These are phyloP conservation scores for Dictyostelium gargantuum DNA, from an alignment of 208 protist genomes.

Conservation along the genomic window DNA sequence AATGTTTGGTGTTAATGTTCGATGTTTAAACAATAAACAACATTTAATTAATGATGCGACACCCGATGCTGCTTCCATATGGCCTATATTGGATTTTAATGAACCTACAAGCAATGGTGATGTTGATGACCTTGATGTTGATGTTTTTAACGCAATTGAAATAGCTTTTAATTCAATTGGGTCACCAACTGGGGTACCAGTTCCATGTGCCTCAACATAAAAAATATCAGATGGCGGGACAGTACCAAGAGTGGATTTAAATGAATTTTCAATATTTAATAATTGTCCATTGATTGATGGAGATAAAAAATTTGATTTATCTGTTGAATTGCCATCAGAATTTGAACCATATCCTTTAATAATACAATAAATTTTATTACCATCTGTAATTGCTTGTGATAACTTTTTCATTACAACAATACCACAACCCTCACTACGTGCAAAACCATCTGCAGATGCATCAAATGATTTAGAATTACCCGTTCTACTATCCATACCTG, in stretches of 20 bases:
- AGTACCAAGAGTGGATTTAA: neutral
- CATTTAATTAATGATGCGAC: slow-evolving; percentile 75
- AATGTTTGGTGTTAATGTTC: neutral
- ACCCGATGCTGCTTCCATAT: slow-evolving; percentile 70
- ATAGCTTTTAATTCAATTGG: slow-evolving; percentile 78
- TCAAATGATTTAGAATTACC: slow-evolving; percentile 84
- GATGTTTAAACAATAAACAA: slow-evolving; percentile 56
- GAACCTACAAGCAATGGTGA: neutral
- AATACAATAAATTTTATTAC: slow-evolving; percentile 58
- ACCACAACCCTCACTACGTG: slow-evolving; percentile 83
- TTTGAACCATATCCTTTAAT: slow-evolving; percentile 63
- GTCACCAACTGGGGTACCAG: slow-evolving; percentile 82
- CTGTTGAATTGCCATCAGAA: neutral
- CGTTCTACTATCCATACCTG: neutral
- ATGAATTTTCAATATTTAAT: neutral
- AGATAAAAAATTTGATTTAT: neutral
- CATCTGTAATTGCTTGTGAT: neutral
- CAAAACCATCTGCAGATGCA: slow-evolving; percentile 86
- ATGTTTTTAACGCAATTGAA: neutral
- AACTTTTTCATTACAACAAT: slow-evolving; percentile 76
- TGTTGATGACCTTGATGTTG: neutral
- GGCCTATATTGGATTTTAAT: slow-evolving; percentile 74
- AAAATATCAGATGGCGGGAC: slow-evolving; percentile 19
- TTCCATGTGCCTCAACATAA: slow-evolving; percentile 82
- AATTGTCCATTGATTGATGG: neutral